phyloP scores from a whole-genome alignment of 2,329 filamentous ascomycete genomes.

The Fusarium annulatum region DNA sequence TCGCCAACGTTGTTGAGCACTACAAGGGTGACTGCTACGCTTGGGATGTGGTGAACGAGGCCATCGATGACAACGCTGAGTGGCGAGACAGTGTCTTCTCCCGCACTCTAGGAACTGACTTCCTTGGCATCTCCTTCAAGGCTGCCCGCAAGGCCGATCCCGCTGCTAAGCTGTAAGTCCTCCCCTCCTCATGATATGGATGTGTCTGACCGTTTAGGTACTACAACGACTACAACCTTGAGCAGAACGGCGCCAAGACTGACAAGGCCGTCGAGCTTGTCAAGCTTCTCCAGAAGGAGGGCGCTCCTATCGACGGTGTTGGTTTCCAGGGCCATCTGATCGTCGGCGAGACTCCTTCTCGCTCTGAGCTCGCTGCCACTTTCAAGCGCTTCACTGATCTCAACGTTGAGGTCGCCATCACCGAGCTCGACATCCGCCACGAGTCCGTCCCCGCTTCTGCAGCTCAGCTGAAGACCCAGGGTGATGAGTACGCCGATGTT shows the following conservation, averaged over 20 bases:
- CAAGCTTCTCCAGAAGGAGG: conserved; percentile 56
- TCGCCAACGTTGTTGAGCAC: conserved; percentile 67
- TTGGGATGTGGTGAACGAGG: conserved; percentile 76
- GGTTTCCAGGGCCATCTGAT: conserved; percentile 72
- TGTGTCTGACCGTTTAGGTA: conserved; percentile 42
- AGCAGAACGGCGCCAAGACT: conserved; percentile 61
- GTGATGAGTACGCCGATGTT: conserved; percentile 56
- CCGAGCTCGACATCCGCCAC: conserved; percentile 70
- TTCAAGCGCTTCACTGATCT: conserved; percentile 63
- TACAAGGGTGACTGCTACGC: conserved; percentile 70
- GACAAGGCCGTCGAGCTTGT: conserved; percentile 58
- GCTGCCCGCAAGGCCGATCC: conserved; percentile 66
- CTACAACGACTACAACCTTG: conserved; percentile 71
- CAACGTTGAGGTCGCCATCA: conserved; percentile 68
- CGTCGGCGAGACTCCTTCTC: conserved; percentile 61
- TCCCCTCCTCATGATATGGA: background rate
- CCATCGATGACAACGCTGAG: conserved; percentile 66
- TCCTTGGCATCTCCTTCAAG: conserved; percentile 67
- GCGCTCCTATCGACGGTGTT: conserved; percentile 70
- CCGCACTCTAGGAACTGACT: conserved; percentile 65
- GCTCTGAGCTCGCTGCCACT: conserved; percentile 56
- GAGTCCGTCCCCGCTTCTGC: conserved; percentile 56
- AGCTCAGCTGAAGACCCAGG: conserved; percentile 57
- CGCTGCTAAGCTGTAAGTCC: conserved; percentile 61
- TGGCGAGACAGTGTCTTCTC: conserved; percentile 66